Percentiles rank a stretch among this genome's conserved stretches.
phyloP scores from a whole-genome alignment of 495 filamentous ascomycete species.

The Lophium mytilinum region DNA sequence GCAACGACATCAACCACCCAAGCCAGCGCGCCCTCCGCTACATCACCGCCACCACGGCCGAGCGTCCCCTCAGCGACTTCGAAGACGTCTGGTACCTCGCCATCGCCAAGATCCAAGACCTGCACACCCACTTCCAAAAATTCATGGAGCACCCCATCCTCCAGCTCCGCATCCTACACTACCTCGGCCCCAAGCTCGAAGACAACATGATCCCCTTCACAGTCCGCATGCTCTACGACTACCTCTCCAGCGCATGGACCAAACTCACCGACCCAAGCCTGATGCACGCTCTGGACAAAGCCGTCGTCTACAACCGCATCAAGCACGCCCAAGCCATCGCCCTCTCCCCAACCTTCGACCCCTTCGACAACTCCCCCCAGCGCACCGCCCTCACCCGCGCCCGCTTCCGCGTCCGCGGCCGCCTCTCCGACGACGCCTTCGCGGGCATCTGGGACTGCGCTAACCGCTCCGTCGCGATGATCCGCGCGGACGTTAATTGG shows the following conservation, averaged over 20 bases:
- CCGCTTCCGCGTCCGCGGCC: background rate
- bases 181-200: background rate
- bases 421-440: background rate
- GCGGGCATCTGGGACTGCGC: background rate
- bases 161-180: background rate
- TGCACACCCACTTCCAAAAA: background rate
- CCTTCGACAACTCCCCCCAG: background rate
- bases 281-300: background rate
- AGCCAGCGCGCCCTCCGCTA: background rate
- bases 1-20: background rate
- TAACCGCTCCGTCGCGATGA: background rate
- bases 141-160: background rate
- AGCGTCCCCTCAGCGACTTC: background rate
- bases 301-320: background rate
- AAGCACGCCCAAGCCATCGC: background rate
- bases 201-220: background rate
- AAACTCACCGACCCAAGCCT: background rate
- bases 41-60: background rate
- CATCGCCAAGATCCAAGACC: background rate
- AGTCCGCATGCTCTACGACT: background rate
- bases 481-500: background rate
- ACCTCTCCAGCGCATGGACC: background rate
- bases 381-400: background rate
- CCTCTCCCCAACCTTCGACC: background rate
- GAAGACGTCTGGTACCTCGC: background rate